Conservation (phyloP, 176 grass and related monocot genomes). For the Thinopyrum elongatum region DNA sequence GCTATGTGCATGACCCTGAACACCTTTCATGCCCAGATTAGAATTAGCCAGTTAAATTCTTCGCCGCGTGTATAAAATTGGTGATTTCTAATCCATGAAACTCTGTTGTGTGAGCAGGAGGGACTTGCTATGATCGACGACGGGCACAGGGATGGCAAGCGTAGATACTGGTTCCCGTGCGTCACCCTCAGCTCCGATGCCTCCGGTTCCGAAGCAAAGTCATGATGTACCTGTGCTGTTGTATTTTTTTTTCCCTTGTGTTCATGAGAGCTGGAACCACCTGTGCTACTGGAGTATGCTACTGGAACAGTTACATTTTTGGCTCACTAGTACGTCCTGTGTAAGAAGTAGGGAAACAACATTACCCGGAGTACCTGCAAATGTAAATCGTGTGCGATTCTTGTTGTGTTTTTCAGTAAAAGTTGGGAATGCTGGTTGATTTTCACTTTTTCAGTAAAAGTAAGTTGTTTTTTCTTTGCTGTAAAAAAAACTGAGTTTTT, state of each 20-base stretch:
- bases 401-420: neutral
- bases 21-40: neutral
- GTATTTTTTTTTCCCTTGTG: neutral
- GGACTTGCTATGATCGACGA: slow-evolving; percentile 98
- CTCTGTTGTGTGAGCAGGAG: slow-evolving; percentile 46
- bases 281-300: neutral
- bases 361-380: neutral
- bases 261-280: neutral
- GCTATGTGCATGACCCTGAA: neutral
- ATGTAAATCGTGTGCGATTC: slow-evolving; percentile 1
- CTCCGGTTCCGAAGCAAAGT: slow-evolving; percentile 26
- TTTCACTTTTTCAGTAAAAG: too few relatives aligned
- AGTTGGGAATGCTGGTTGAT: neutral
- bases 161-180: slow-evolving; percentile 93
- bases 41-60: neutral
- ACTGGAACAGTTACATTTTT: neutral
- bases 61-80: neutral
- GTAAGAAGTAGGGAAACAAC: neutral
- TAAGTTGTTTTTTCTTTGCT: too few relatives aligned
- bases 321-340: neutral
- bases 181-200: slow-evolving; percentile 63
- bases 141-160: slow-evolving; percentile 79
- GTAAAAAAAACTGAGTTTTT: too few relatives aligned
- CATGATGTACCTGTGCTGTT: neutral
- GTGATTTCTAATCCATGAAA: neutral